Evolutionary conservation across 352 stramenopile species (phyloP), one percentile per base, ranked within the genome.

Genomic region (Pythium grandisporangium): DNA sequence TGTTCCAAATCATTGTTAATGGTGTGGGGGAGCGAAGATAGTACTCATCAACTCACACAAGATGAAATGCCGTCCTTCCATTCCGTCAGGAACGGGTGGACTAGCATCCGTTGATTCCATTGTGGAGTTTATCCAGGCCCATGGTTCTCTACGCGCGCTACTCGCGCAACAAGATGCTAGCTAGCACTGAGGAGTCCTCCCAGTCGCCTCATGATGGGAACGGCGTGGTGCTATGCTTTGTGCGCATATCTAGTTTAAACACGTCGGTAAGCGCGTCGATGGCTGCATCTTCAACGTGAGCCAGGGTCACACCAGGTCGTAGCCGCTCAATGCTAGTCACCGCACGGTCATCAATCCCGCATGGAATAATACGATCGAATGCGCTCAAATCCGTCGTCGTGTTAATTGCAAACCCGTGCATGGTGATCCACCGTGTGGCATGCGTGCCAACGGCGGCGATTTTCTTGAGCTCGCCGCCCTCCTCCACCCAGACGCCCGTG

Each of bases 351-450:
- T 92, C 69, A 42, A 99, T 98, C 29, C 96, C 96, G 64, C 96
- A 99, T 16, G 96, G 96, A 34, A 98, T 70, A 52, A 99, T 99
- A 23, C 81, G 76, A 42, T 98, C 84, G 58, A 98, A 99, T 14
- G 70, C 75, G 6, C 46, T 32, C 37, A 99, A 56, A 61, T 99
- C 78, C 2, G 90, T 95, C 37, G 60, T 79, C 6, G 98, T 79
- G 75, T 99, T 99, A 30, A 99, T 66, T 6, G 96, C 90, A 61
- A 98, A 96, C 24, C 96, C 96, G 58, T 99, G 96, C 61, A 96
- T 98, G 7, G 96, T 99, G 42, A 99, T 95, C 96, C 96, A 99
- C 36, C 84, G 66, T 37, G 84, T 97, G 3, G 87, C 86, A 26
- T 95, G 93, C 11, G 98, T 95, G 7, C 96, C 96, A 14, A 99